Evolutionary conservation across 2,329 filamentous ascomycete genomes (phyloP).

Genomic region (Arthrinium phaeospermum): DNA sequence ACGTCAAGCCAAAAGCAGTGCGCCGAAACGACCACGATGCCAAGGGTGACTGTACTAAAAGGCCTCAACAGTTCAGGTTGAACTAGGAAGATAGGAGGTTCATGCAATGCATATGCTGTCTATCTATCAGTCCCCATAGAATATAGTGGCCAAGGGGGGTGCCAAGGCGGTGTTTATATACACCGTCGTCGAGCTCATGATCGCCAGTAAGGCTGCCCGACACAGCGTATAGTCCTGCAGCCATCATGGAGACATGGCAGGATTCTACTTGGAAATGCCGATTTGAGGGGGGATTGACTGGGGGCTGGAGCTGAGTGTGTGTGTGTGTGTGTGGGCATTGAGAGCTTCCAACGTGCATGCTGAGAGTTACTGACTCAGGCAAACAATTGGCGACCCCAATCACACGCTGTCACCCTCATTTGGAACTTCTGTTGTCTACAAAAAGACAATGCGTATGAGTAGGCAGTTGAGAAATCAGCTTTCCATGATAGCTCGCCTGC

Average conservation of each 20-base stretch:
- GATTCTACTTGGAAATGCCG: neutral
- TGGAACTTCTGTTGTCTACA: neutral
- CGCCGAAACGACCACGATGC: neutral
- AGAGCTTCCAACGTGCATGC: neutral
- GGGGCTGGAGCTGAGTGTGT: neutral
- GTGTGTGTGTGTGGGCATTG: neutral
- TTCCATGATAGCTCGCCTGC: neutral
- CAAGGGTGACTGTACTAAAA: neutral
- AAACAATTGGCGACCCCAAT: neutral
- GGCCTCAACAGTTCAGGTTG: neutral
- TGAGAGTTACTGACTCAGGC: neutral
- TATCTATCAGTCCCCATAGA: neutral
- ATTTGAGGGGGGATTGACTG: neutral
- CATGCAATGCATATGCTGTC: neutral
- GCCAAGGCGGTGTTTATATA: conserved; percentile 11
- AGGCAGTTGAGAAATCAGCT: neutral
- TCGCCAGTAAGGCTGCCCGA: neutral
- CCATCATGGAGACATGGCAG: neutral
- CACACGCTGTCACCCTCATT: neutral
- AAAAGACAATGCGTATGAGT: neutral
- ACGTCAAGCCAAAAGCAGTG: neutral
- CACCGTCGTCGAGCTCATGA: neutral
- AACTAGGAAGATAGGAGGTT: neutral
- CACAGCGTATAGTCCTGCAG: neutral
- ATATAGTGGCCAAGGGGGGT: neutral